A percentile compares a stretch with the other conserved stretches of the same genome.
Evolutionary conservation across 2,329 filamentous ascomycete genomes (phyloP).

Genomic region (Phyllosticta citribraziliensis): DNA sequence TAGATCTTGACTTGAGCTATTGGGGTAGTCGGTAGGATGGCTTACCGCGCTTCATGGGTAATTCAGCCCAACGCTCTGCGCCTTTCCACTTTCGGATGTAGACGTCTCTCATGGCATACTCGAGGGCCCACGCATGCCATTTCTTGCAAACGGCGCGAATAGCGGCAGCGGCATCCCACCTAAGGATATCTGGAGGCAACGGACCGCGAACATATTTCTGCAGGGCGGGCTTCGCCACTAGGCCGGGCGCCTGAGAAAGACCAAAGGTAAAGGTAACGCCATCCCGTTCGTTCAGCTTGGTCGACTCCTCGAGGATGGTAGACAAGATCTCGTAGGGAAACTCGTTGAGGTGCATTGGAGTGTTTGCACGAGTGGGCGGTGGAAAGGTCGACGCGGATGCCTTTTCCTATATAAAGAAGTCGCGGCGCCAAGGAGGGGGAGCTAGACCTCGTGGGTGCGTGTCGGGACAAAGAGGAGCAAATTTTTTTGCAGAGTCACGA

Average conservation of each 20-base stretch:
- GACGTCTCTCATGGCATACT: constrained; percentile 41
- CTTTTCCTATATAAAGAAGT: not conserved
- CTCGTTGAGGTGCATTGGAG: constrained; percentile 38
- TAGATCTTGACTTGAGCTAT: constrained; percentile 1
- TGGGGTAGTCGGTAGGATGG: not conserved
- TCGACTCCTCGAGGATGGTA: constrained; percentile 40
- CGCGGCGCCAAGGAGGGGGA: not conserved
- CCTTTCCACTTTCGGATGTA: constrained; percentile 46
- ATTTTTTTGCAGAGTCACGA: not conserved
- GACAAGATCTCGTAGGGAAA: constrained; percentile 44
- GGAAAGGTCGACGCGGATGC: not conserved
- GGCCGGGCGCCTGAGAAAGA: constrained; percentile 39
- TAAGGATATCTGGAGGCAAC: constrained; percentile 40
- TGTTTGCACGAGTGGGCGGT: not conserved
- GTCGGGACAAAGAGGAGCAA: constrained; percentile 8
- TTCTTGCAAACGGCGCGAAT: constrained; percentile 40
- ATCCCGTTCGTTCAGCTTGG: constrained; percentile 38
- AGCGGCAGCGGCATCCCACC: constrained; percentile 41
- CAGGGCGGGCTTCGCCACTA: constrained; percentile 34
- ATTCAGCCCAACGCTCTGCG: constrained; percentile 41
- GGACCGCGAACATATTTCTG: constrained; percentile 43
- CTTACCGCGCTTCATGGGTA: constrained; percentile 30
- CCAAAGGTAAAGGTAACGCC: constrained; percentile 44
- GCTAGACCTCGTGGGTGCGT: not conserved
- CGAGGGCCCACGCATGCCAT: constrained; percentile 46